phyloP scores from a whole-genome alignment of 805 yeast species.

The Starmerella scarabaei region DNA sequence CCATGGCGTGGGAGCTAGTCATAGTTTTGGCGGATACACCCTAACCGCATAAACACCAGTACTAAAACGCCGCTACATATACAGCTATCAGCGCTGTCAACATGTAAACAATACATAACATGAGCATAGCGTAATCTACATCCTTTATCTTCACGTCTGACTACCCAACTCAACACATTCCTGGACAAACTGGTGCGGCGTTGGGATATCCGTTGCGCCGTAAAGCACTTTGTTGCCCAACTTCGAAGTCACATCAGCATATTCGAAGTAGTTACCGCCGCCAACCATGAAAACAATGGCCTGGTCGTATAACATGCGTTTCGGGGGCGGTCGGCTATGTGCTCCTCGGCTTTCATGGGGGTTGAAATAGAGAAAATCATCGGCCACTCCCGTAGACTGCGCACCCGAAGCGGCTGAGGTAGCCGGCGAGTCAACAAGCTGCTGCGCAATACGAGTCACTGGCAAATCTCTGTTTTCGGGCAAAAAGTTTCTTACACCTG shows the following conservation, averaged over 20 bases:
- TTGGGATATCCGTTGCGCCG: constrained; percentile 57
- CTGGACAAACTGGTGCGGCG: constrained; percentile 24
- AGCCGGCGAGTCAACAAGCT: constrained; percentile 65
- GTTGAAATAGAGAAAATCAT: constrained; percentile 80
- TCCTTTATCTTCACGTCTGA: no score
- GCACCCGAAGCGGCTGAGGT: constrained; percentile 37
- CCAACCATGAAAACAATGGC: constrained; percentile 88
- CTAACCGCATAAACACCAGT: no score
- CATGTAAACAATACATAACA: no score
- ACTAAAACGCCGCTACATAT: no score
- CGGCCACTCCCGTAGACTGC: constrained; percentile 32
- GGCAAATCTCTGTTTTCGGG: constrained; percentile 86
- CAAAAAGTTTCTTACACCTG: constrained; percentile 72
- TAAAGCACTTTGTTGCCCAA: constrained; percentile 48
- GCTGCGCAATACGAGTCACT: constrained; percentile 78
- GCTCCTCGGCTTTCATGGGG: constrained; percentile 80
- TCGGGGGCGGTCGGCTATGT: constrained; percentile 68
- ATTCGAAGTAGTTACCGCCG: constrained; percentile 91
- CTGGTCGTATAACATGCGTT: constrained; percentile 65
- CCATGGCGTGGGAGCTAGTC: no score
- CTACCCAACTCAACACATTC: constrained; percentile 27
- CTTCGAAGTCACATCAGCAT: constrained; percentile 91
- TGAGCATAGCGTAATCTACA: no score
- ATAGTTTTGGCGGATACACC: no score
- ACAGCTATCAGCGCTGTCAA: no score